Evolutionary conservation across 2,329 filamentous ascomycete species (phyloP), one percentile per base, ranked within the genome.

Genomic region (Colletotrichum zoysiae): DNA sequence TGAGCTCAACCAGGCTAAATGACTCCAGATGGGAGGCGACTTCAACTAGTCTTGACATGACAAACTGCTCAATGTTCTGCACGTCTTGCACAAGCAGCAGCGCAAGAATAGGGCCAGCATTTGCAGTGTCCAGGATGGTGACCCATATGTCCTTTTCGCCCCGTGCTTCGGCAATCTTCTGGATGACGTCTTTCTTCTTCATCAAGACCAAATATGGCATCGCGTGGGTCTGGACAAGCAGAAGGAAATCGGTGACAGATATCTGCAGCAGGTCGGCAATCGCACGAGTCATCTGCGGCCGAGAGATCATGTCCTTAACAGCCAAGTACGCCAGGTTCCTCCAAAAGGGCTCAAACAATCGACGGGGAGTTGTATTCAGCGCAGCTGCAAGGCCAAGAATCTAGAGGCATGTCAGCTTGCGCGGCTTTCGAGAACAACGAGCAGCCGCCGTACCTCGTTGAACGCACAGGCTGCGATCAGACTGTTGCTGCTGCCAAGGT

Each of bases 301-400:
- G 89, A 59, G 89, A 87, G 30, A 92, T 87, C 73, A 98, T 87
- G 76, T 97, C 94, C 79, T 95, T 95, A 38, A 96, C 92, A 2
- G 94, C 91, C 61, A 91, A 88, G 71, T 95, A 92, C 0, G 94
- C 95, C 56, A 99, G 86, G 40, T 89, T 95, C 75, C 90, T 90
- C 95, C 95, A 98, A 80, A 95, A 98, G 0, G 95, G 95, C 67
- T 91, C 90, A 68, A 98, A 91, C 0, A 99, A 84, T 20, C 90
- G 89, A 38, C 88, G 86, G 2, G 91, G 87, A 1, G 89, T 91
- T 48, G 89, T 85, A 3, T 86, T 85, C 51, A 90, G 87, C 59
- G 86, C 84, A 63, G 91, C 88, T 1, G 95, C 92, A 60, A 98
- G 86, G 72, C 90, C 91, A 26, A 92, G 86, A 50, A 97, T 84